Conservation (phyloP, 176 grass and related monocot species). For the Zea luxurians region DNA sequence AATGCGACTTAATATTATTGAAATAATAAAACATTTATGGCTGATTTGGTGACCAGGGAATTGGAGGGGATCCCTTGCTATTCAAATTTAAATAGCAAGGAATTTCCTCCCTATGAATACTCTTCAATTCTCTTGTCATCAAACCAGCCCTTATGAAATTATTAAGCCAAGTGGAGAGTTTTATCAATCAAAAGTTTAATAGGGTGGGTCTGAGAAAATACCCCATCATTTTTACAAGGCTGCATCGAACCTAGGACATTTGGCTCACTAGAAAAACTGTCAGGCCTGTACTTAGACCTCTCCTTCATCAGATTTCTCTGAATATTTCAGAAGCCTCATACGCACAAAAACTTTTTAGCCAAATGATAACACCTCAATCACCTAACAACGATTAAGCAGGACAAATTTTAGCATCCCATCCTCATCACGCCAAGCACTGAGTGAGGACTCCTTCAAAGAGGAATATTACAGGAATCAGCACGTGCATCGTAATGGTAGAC, state of each 20-base stretch:
- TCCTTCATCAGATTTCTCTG: not conserved
- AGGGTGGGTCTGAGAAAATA: no score
- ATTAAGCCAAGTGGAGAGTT: not conserved
- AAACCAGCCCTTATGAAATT: not conserved
- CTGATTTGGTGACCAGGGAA: no score
- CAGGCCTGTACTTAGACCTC: not conserved
- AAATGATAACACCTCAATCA: slow-evolving; percentile 12
- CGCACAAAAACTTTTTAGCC: not conserved
- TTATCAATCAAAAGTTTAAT: not conserved
- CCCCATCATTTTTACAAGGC: no score
- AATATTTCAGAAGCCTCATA: not conserved
- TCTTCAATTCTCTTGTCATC: no score
- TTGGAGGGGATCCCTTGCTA: no score
- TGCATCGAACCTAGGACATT: no score
- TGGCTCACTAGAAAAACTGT: no score
- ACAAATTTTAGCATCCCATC: slow-evolving; percentile 9
- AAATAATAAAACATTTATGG: no score
- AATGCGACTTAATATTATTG: slow-evolving; percentile 12
- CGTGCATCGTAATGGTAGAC: slow-evolving; percentile 41
- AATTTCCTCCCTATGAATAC: no score
- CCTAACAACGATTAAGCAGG: slow-evolving; percentile 26
- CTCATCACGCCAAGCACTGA: slow-evolving; percentile 17
- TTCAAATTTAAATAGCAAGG: no score
- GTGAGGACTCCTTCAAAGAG: slow-evolving; percentile 11
- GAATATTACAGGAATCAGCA: slow-evolving; percentile 40